Conservation (phyloP, 306 rosid genomes). For the Vigna trinervia region DNA sequence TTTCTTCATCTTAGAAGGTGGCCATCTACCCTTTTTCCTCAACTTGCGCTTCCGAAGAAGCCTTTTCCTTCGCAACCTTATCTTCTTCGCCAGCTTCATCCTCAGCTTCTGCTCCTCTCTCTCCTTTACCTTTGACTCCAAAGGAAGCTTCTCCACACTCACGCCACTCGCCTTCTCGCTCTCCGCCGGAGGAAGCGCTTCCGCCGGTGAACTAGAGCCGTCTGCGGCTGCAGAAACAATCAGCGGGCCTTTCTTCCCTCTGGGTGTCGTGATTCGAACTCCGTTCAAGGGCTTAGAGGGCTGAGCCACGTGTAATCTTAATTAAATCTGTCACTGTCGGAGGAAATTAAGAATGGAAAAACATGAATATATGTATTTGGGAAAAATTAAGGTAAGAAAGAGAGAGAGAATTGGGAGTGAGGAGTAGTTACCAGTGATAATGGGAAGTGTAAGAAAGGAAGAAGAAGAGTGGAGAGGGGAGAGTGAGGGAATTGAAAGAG, state of each 20-base stretch:
- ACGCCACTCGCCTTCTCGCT: constrained; percentile 51
- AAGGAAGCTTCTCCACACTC: constrained; percentile 72
- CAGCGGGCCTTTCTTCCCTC: constrained; percentile 27
- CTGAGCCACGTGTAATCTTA: constrained; percentile 46
- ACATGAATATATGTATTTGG: neutral
- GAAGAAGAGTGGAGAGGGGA: constrained; percentile 46
- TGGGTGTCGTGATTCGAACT: constrained; percentile 48
- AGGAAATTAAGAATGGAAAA: constrained; percentile 29
- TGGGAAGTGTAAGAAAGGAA: constrained; percentile 40
- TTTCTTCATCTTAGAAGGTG: constrained; percentile 94
- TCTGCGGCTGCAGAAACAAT: constrained; percentile 45
- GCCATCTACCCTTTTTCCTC: constrained; percentile 97
- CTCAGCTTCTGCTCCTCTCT: constrained; percentile 68
- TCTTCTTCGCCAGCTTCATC: constrained; percentile 90
- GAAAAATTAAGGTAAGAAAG: constrained; percentile 15
- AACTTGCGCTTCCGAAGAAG: constrained; percentile 74
- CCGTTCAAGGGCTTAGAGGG: constrained; percentile 49
- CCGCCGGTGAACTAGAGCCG: constrained; percentile 26
- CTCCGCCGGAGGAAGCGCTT: constrained; percentile 37
- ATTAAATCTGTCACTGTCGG: constrained; percentile 48
- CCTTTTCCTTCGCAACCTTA: constrained; percentile 78
- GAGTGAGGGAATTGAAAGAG: constrained; percentile 59
- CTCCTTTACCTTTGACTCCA: constrained; percentile 85
- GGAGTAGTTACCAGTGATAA: constrained; percentile 51
- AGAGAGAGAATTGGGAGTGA: neutral